Evolutionary conservation across 1,139 yeast species (phyloP).

Genomic region (Pichia terricola): DNA sequence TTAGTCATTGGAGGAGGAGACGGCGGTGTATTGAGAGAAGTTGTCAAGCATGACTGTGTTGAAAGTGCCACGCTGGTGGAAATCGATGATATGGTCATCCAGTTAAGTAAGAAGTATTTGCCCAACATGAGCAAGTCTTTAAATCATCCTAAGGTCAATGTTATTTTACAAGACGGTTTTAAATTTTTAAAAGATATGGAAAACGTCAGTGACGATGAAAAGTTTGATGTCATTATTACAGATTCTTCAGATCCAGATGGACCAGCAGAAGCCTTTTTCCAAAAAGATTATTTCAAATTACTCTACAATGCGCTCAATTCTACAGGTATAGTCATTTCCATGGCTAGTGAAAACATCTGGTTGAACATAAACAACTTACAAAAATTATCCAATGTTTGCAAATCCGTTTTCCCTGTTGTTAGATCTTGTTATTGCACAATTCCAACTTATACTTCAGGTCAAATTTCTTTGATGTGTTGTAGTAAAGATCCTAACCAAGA

Average conservation of each 20-base stretch:
- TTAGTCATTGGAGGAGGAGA: constrained; percentile 95
- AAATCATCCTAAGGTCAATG: constrained; percentile 70
- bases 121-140: constrained; percentile 72
- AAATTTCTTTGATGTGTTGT: constrained; percentile 80
- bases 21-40: constrained; percentile 91
- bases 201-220: constrained; percentile 11
- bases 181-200: constrained; percentile 56
- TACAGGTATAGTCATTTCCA: constrained; percentile 58
- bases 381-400: constrained; percentile 50
- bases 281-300: constrained; percentile 68
- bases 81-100: constrained; percentile 84
- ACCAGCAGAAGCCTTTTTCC: constrained; percentile 92
- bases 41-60: constrained; percentile 74
- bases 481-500: constrained; percentile 46
- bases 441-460: constrained; percentile 96
- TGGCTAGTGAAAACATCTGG: constrained; percentile 95
- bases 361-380: constrained; percentile 61
- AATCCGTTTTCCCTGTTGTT: constrained; percentile 68
- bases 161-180: constrained; percentile 87
- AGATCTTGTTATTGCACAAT: constrained; percentile 78
- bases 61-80: constrained; percentile 86
- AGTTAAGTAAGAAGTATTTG: constrained; percentile 70
- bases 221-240: constrained; percentile 80
- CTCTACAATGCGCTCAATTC: constrained; percentile 55
- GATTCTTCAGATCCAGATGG: constrained; percentile 98